A percentile compares a stretch with the other conserved stretches of the same genome.
These are phyloP conservation scores for Ambrosia trifida DNA, from an alignment of 129 eudicot species.

Conservation along the genomic window DNA sequence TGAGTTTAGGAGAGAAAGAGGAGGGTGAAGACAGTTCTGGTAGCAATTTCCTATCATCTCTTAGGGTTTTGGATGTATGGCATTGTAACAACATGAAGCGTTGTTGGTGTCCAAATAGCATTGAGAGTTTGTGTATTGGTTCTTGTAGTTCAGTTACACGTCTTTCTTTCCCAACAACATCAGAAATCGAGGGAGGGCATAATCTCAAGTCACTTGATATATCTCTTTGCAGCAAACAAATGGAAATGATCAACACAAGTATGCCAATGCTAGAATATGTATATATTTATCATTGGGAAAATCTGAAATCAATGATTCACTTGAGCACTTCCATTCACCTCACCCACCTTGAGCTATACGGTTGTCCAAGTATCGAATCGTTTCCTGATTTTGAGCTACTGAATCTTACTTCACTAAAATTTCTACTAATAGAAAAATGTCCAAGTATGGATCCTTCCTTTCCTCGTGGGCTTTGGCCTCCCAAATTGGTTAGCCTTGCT, in stretches of 20 bases:
- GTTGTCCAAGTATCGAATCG: neutral
- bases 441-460: neutral
- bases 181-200: neutral
- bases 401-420: too few relatives aligned
- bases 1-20: slow-evolving; percentile 20
- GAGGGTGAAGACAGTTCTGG: neutral
- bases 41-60: slow-evolving; percentile 13
- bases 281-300: neutral
- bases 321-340: neutral
- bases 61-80: neutral
- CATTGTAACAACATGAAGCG: neutral
- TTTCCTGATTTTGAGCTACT: neutral
- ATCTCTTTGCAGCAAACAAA: neutral
- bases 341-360: neutral
- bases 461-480: slow-evolving; percentile 7
- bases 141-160: neutral
- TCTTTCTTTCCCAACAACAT: neutral
- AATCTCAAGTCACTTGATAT: slow-evolving; percentile 4
- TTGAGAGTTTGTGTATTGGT: neutral
- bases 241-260: slow-evolving; percentile 4
- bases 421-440: neutral
- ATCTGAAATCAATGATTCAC: neutral
- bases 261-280: slow-evolving; percentile 5
- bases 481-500: neutral
- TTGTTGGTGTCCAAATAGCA: slow-evolving; percentile 4